Percentiles rank a stretch among this genome's conserved stretches.
phyloP scores from a whole-genome alignment of 768 basidiomycete species.

The Guyanaporus albipodus region DNA sequence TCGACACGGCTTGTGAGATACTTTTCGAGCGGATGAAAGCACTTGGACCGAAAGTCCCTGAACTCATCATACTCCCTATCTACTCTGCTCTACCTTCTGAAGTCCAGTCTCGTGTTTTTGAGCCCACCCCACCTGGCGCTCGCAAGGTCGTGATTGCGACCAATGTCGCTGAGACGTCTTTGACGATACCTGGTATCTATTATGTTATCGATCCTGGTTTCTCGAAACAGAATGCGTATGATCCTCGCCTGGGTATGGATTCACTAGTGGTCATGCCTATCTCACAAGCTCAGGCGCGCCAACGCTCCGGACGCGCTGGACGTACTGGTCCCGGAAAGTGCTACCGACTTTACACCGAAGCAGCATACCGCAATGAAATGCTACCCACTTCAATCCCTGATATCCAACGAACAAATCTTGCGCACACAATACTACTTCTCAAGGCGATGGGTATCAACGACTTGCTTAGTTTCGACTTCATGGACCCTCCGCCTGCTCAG shows the following conservation, averaged over 20 bases:
- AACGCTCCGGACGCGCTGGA: conserved; percentile 93
- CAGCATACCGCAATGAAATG: conserved; percentile 99
- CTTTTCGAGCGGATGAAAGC: conserved; percentile 99
- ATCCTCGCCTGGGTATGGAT: conserved; percentile 97
- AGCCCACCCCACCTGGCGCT: conserved; percentile 96
- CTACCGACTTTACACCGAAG: conserved; percentile 96
- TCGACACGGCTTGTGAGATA: conserved; percentile 96
- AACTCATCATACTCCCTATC: conserved; percentile 93
- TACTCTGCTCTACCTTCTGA: conserved; percentile 98
- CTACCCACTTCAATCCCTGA: conserved; percentile 95
- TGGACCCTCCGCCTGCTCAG: conserved; percentile 97
- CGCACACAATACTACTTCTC: conserved; percentile 88
- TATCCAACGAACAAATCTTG: conserved; percentile 92
- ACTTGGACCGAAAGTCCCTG: conserved; percentile 96
- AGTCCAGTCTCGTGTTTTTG: conserved; percentile 96
- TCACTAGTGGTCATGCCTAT: conserved; percentile 98
- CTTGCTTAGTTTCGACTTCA: conserved; percentile 95
- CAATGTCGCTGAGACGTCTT: conserved; percentile 96
- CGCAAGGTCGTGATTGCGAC: conserved; percentile 99
- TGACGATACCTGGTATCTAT: conserved; percentile 98
- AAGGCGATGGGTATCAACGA: conserved; percentile 99
- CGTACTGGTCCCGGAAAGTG: conserved; percentile 98
- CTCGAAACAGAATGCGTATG: conserved; percentile 98
- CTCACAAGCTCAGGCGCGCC: conserved; percentile 96
- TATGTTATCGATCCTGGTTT: conserved; percentile 99